A percentile compares a stretch with the other conserved stretches of the same genome.
phyloP scores from a whole-genome alignment of 2,329 filamentous ascomycete genomes.

The Amauroascus niger region DNA sequence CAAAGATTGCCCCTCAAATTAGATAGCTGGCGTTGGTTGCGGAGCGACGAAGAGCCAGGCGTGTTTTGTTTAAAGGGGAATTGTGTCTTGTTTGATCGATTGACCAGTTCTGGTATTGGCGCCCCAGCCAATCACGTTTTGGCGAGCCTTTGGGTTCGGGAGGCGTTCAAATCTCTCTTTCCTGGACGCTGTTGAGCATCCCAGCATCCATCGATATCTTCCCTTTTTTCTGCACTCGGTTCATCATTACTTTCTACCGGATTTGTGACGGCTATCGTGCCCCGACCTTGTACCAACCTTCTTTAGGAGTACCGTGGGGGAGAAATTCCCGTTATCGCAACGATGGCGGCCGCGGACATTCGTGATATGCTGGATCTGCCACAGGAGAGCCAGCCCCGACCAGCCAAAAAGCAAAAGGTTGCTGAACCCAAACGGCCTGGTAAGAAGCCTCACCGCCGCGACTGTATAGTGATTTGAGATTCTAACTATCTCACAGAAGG shows the following conservation, averaged over 20 bases:
- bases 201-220: no score
- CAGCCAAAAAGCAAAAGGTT: constrained; percentile 65
- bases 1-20: neutral
- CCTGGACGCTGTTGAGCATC: no score
- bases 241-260: neutral
- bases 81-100: constrained; percentile 3
- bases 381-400: constrained; percentile 44
- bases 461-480: neutral
- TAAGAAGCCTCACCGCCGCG: constrained; percentile 29
- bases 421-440: constrained; percentile 46
- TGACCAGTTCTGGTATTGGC: constrained; percentile 8
- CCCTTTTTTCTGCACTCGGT: neutral
- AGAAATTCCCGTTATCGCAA: neutral
- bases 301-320: neutral
- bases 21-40: constrained; percentile 1
- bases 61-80: constrained; percentile 3
- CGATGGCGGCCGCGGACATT: constrained; percentile 59
- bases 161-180: no score
- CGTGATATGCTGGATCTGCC: constrained; percentile 81
- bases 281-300: no score
- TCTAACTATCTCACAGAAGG: constrained; percentile 31
- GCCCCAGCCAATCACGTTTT: constrained; percentile 8
- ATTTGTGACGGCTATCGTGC: no score
- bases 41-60: neutral
- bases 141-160: no score